Evolutionary conservation across 176 grass and related monocot genomes (phyloP), one percentile per base, ranked within the genome.

Genomic region (Melocanna baccifera): DNA sequence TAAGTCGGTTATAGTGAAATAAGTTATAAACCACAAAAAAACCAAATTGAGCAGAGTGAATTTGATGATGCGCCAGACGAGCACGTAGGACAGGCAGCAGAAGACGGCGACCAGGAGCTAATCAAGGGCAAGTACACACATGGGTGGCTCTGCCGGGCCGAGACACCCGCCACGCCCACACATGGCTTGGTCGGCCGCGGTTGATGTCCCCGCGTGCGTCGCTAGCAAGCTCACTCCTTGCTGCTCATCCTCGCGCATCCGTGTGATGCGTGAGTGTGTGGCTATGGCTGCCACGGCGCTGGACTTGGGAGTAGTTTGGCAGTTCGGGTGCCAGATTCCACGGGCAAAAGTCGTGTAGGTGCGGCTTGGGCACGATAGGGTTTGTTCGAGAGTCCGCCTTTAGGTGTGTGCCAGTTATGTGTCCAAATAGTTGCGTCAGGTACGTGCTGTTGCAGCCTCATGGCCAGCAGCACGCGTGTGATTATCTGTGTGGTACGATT

Each of bases 401-500:
- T 30, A 26, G 9, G 42, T 76, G 55, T 15, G 15, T 14, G 51
- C 68, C 48, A 22, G 62, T 25, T 65, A 41, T 55, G 30, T 78
- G 56, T 76, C 16, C 42, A 19, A 7, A 18, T 28, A 29, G 41
- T 20, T 29, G 69, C 34, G 77, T 14, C 70, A 61, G 78, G 69
- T 64, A 9, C 73, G 39, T 23, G 23, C 42, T 62, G 67, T 42
- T 15, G 73, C 65, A 62, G n/a, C 11, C 40, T 45, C 20, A 12
- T 12, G 40, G 47, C 16, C 46, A 19, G 28, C 16, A 41, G 62
- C 22, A 19, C 29, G 15, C 1, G 64, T 71, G 71, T 47, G 37
- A 18, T 15, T 7, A 12, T 61, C 50, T 76, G 86, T 86, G 83
- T 34, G 32, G 71, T 4, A 12, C 18, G 71, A 86, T 86, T 56